Conservation (phyloP, 108 stramenopile species). For the Cyclotella kingstonii region DNA sequence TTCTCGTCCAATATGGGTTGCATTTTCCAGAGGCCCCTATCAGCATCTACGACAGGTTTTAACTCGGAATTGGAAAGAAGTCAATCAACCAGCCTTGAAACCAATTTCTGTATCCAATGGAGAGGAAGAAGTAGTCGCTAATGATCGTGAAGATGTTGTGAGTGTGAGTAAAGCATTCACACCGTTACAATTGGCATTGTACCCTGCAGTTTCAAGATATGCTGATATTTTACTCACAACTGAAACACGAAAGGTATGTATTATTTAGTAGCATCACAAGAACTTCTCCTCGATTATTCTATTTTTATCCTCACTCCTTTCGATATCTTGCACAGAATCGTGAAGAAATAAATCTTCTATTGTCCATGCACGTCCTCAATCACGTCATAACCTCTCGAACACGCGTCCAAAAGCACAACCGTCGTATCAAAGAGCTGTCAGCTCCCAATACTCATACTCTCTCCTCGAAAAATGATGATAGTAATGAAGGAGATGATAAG, state of each 20-base stretch:
- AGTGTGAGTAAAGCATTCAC: conserved; percentile 26
- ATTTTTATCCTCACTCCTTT: background rate
- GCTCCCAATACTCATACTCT: conserved; percentile 10
- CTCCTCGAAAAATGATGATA: background rate
- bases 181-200: conserved; percentile 35
- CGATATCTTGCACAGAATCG: conserved; percentile 31
- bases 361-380: conserved; percentile 70
- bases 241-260: conserved; percentile 48
- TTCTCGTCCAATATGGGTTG: conserved; percentile 5
- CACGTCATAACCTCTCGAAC: conserved; percentile 70
- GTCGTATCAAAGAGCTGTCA: conserved; percentile 46
- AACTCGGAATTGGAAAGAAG: conserved; percentile 33
- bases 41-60: conserved; percentile 36
- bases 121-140: background rate
- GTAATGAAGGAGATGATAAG: conserved; percentile 43
- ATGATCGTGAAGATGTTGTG: background rate
- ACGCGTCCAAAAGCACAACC: conserved; percentile 66
- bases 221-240: conserved; percentile 57
- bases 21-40: conserved; percentile 23
- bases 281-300: background rate
- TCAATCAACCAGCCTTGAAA: conserved; percentile 20
- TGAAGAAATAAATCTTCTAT: conserved; percentile 47
- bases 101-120: background rate
- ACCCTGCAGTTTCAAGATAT: conserved; percentile 47
- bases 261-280: background rate